phyloP scores from a whole-genome alignment of 2,329 filamentous ascomycete genomes.

The Dryadomyces quercus-mongolicae region DNA sequence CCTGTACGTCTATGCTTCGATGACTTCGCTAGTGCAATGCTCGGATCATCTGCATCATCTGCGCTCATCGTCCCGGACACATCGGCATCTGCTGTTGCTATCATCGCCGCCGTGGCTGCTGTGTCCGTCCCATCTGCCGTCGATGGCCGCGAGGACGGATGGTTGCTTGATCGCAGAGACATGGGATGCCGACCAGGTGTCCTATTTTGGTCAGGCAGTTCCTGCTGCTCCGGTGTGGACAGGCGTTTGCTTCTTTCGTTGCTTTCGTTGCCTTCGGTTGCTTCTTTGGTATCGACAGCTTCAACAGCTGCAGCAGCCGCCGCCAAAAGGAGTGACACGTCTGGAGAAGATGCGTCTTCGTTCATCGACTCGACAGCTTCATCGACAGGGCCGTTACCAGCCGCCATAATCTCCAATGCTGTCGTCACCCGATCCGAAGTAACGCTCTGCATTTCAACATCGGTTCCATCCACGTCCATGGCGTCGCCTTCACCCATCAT shows the following conservation, averaged over 20 bases:
- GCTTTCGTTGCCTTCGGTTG: neutral
- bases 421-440: slow-evolving; percentile 1
- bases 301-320: neutral
- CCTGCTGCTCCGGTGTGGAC: neutral
- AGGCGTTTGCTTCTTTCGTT: neutral
- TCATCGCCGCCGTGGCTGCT: neutral
- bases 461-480: slow-evolving; percentile 9
- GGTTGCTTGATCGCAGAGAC: slow-evolving; percentile 8
- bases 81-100: neutral
- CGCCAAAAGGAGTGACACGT: neutral
- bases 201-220: neutral
- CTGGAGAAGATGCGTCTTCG: neutral
- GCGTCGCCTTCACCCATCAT: slow-evolving; percentile 3
- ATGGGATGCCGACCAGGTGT: slow-evolving; percentile 6
- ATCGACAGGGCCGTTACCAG: neutral
- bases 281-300: neutral
- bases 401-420: neutral
- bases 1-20: neutral
- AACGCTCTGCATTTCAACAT: slow-evolving; percentile 10
- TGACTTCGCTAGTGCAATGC: slow-evolving; percentile 14
- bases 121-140: neutral
- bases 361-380: neutral
- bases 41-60: slow-evolving; percentile 11
- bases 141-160: neutral
- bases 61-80: neutral